Evolutionary conservation across 768 basidiomycete species (phyloP).

Genomic region (Leccinum broughii): DNA sequence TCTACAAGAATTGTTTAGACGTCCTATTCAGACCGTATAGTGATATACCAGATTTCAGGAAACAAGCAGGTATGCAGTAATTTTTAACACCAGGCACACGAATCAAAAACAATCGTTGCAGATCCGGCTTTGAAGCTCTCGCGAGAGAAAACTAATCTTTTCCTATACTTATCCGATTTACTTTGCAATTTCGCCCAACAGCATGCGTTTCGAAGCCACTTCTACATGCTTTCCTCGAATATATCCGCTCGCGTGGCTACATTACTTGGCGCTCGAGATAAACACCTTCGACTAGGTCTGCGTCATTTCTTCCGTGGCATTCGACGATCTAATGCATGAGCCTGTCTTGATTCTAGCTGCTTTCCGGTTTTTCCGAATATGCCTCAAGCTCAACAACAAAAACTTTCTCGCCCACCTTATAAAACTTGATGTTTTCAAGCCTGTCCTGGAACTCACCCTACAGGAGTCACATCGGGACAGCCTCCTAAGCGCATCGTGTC

Average conservation of each 20-base stretch:
- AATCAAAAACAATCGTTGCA: constrained; percentile 24
- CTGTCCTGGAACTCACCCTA: constrained; percentile 81
- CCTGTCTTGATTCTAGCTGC: constrained; percentile 55
- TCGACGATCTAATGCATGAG: constrained; percentile 15
- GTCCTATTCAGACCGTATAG: constrained; percentile 79
- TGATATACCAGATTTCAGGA: constrained; percentile 70
- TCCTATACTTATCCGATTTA: constrained; percentile 88
- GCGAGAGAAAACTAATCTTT: constrained; percentile 79
- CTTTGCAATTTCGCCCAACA: constrained; percentile 85
- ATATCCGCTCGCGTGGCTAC: constrained; percentile 74
- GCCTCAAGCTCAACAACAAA: constrained; percentile 78
- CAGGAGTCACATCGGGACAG: constrained; percentile 87
- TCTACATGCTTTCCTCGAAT: constrained; percentile 81
- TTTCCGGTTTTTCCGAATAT: constrained; percentile 87
- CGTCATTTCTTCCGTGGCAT: constrained; percentile 10
- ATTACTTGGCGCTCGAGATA: constrained; percentile 80
- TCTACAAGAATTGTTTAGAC: constrained; percentile 83
- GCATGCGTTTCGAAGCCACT: constrained; percentile 91
- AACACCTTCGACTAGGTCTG: constrained; percentile 90
- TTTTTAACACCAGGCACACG: constrained; percentile 1
- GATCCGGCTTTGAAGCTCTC: constrained; percentile 56
- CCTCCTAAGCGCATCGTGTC: constrained; percentile 89
- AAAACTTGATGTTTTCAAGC: constrained; percentile 81
- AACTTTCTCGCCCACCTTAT: constrained; percentile 73
- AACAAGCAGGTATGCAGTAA: constrained; percentile 40